Conservation (phyloP, 176 grass and related monocot species). For the Aegilops tauschii region DNA sequence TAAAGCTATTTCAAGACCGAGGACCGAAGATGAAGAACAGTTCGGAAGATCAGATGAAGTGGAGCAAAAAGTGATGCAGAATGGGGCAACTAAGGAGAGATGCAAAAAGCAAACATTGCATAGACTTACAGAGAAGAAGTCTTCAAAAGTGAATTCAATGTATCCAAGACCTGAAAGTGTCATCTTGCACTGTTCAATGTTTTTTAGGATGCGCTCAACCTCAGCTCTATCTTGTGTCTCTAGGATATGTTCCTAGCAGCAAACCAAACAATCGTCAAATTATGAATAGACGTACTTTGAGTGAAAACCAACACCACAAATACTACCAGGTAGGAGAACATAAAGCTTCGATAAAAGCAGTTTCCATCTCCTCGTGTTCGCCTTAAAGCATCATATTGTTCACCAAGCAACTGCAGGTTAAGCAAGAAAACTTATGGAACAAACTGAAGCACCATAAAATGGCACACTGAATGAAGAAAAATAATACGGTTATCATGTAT, state of each 20-base stretch:
- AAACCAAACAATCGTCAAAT: constrained; percentile 14
- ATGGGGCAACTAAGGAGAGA: neutral
- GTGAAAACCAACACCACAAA: neutral
- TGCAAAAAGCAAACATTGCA: neutral
- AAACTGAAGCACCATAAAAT: constrained; percentile 25
- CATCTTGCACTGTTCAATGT: constrained; percentile 73
- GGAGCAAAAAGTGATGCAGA: neutral
- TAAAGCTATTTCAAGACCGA: neutral
- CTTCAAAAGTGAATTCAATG: constrained; percentile 93
- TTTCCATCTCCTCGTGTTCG: constrained; percentile 94
- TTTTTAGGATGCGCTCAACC: constrained; percentile 75
- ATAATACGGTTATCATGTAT: constrained; percentile 19
- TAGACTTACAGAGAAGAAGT: constrained; percentile 90
- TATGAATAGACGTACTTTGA: neutral
- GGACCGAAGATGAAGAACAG: neutral
- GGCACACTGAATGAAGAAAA: neutral
- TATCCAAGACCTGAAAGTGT: constrained; percentile 78
- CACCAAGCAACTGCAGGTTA: constrained; percentile 70
- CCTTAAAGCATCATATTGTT: constrained; percentile 94
- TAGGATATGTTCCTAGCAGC: constrained; percentile 82
- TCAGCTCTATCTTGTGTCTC: constrained; percentile 83
- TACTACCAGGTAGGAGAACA: constrained; percentile 97
- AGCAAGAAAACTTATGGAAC: constrained; percentile 33
- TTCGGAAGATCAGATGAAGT: neutral
- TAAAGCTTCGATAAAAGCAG: constrained; percentile 98